A percentile compares a stretch with the other conserved stretches of the same genome.
Conservation (phyloP, 495 filamentous ascomycete species). For the Penicillium dipodomyicola region DNA sequence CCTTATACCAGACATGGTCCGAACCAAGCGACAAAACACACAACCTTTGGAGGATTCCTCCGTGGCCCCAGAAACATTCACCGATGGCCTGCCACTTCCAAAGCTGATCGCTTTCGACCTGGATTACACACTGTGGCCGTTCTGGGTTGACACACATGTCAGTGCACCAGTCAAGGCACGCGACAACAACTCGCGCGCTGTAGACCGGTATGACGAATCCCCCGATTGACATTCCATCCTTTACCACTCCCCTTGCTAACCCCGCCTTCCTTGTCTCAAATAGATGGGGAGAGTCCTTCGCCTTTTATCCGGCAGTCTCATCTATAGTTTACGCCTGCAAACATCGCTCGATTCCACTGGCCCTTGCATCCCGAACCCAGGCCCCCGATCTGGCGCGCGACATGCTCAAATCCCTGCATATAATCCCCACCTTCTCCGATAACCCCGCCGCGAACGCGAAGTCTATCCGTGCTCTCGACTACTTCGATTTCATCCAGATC, state of each 20-base stretch:
- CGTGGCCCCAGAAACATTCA: conserved; percentile 59
- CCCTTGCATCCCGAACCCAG: conserved; percentile 77
- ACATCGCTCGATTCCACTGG: conserved; percentile 59
- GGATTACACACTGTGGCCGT: conserved; percentile 97
- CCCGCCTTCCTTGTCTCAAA: not conserved
- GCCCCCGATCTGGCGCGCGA: conserved; percentile 77
- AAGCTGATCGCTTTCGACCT: conserved; percentile 88
- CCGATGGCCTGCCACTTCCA: conserved; percentile 77
- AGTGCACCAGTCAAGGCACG: conserved; percentile 71
- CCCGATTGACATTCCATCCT: no score
- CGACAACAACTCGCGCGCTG: conserved; percentile 53
- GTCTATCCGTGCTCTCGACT: conserved; percentile 59
- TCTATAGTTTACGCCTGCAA: conserved; percentile 64
- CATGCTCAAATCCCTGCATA: conserved; percentile 70
- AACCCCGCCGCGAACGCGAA: conserved; percentile 38
- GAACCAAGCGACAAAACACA: conserved; percentile 40
- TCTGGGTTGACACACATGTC: conserved; percentile 95
- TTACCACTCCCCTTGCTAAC: conserved; percentile 8
- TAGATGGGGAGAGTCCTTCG: conserved; percentile 71
- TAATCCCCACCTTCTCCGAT: conserved; percentile 53
- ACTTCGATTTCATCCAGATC: conserved; percentile 83
- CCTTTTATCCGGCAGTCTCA: conserved; percentile 79
- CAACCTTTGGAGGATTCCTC: conserved; percentile 40
- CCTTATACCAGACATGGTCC: conserved; percentile 28
- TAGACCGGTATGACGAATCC: conserved; percentile 40